Evolutionary conservation across 345 rosid genomes (phyloP), one percentile per base, ranked within the genome.

Genomic region (Adansonia digitata): DNA sequence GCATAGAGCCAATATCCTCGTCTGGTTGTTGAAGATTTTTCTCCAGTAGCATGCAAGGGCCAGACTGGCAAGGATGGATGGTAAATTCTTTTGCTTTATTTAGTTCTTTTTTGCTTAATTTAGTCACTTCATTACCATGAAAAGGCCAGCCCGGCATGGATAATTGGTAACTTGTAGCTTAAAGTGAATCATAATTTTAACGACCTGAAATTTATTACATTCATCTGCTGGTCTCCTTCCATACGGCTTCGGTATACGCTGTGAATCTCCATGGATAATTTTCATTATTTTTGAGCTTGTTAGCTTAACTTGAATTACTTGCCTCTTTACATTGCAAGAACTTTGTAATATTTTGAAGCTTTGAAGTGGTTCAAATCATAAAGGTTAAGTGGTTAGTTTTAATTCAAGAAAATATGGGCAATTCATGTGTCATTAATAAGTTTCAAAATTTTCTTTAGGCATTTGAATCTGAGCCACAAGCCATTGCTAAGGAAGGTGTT

Each of bases 1-100:
- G 51, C 53, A 42, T 89, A 95, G 99, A 95, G 99, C 87, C 95
- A 94, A 81, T 94, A 91, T 79, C 99, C 99, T 80, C 99, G 98
- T 71, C 29, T 94, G 74, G 96, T 91, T 64, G 84, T 78, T 53
- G 99, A 92, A 62, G 99, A 94, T 75, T 87, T 89, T 83, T 49
- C 64, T 20, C 97, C 99, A 64, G 74, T 92, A 82, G 97, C 99
- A 27, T 86, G 94, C 89, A 92, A 91, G 83, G 99, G 99, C 82
- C 79, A 84, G 77, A 75, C 92, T 43, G 97, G 89, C 80, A 94
- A 92, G 85, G 97, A 94, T 78, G 99, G 94, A 87, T 94, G 99
- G 99, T 94, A 94, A 60, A 63, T 20, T 77, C 72, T 78, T 9
- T 75, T 12, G 7, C 52, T 18, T 31, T 18, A 53, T 18, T 60